These are phyloP conservation scores for Phytophthora kernoviae DNA, from an alignment of 352 stramenopile species.

Conservation along the genomic window DNA sequence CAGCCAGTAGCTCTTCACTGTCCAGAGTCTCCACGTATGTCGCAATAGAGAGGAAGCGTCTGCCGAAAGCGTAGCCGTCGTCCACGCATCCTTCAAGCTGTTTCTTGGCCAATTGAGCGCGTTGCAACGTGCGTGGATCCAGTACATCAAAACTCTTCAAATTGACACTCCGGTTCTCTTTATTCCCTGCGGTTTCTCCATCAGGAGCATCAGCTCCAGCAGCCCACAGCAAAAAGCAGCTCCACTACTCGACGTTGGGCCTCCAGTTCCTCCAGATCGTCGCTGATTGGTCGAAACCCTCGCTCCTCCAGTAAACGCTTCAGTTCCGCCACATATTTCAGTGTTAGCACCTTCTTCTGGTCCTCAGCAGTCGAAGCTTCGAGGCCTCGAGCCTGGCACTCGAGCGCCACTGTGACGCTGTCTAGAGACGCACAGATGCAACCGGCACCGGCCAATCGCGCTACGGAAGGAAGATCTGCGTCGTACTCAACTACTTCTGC, in stretches of 20 bases:
- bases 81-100: slow-evolving; percentile 42
- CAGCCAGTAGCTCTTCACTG: slow-evolving; percentile 43
- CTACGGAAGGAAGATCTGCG: slow-evolving; percentile 45
- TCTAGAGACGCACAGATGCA: background rate
- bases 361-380: background rate
- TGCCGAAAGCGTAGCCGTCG: slow-evolving; percentile 70
- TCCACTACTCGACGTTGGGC: slow-evolving; percentile 51
- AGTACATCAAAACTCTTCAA: slow-evolving; percentile 8
- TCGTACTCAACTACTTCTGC: slow-evolving; percentile 70
- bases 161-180: slow-evolving; percentile 17
- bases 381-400: slow-evolving; percentile 51
- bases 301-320: slow-evolving; percentile 25
- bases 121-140: slow-evolving; percentile 20
- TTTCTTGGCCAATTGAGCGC: slow-evolving; percentile 47
- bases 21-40: slow-evolving; percentile 57
- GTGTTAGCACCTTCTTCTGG: slow-evolving; percentile 18
- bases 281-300: slow-evolving; percentile 44
- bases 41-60: slow-evolving; percentile 62
- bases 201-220: slow-evolving; percentile 11
- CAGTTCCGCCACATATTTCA: slow-evolving; percentile 46
- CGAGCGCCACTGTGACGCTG: slow-evolving; percentile 34
- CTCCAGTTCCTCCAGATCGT: slow-evolving; percentile 33
- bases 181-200: background rate
- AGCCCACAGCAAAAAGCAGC: slow-evolving; percentile 41
- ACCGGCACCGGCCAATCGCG: slow-evolving; percentile 34